Conservation (phyloP, 2,329 filamentous ascomycete genomes). For the Aschersonia sp. region DNA sequence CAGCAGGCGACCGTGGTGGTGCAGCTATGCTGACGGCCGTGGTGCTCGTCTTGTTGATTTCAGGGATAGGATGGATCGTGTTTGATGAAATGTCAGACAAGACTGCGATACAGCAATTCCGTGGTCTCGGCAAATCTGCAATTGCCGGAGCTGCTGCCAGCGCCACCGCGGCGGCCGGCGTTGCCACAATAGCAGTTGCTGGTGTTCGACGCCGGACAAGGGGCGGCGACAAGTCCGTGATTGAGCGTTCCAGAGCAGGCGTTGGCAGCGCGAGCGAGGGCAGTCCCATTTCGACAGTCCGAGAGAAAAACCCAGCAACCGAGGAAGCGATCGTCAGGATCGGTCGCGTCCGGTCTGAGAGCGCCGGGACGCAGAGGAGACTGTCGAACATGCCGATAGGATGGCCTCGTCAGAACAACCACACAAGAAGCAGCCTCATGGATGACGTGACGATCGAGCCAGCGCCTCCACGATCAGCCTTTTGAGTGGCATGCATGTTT, state of each 20-base stretch:
- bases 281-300: slow-evolving; percentile 8
- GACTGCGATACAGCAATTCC: slow-evolving; percentile 16
- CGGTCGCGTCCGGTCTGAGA: slow-evolving; percentile 9
- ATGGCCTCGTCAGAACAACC: slow-evolving; percentile 13
- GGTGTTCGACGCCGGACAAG: not conserved
- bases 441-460: slow-evolving; percentile 1
- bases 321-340: slow-evolving; percentile 6
- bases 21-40: slow-evolving; percentile 50
- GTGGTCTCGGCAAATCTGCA: slow-evolving; percentile 10
- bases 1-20: slow-evolving; percentile 50
- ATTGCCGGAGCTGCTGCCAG: slow-evolving; percentile 9
- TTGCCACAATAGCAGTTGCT: slow-evolving; percentile 2
- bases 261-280: slow-evolving; percentile 7
- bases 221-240: not conserved
- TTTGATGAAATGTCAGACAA: slow-evolving; percentile 29
- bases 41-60: slow-evolving; percentile 37
- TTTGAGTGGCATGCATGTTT: not conserved
- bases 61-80: slow-evolving; percentile 34
- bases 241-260: slow-evolving; percentile 10
- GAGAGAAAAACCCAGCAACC: slow-evolving; percentile 7
- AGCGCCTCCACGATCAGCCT: not conserved
- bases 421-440: not conserved
- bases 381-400: slow-evolving; percentile 21
- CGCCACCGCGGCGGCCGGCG: slow-evolving; percentile 9
- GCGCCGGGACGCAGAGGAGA: slow-evolving; percentile 9